Conservation (phyloP, 257 asterid genomes). For the Rhazya stricta region DNA sequence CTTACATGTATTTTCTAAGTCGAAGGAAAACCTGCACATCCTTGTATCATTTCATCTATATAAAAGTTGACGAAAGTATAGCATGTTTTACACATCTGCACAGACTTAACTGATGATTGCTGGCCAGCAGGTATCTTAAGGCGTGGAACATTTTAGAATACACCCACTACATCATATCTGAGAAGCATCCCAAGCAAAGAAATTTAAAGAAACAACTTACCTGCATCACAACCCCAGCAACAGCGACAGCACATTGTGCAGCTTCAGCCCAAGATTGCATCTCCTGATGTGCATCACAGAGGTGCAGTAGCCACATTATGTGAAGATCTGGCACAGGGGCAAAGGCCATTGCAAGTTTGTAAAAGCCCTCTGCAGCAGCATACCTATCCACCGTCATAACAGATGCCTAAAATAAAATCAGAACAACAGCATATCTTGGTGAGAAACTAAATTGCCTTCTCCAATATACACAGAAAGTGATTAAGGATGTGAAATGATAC, state of each 20-base stretch:
- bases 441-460: slow-evolving; percentile 4
- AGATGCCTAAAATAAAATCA: slow-evolving; percentile 54
- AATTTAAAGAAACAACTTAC: slow-evolving; percentile 23
- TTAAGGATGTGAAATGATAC: slow-evolving; percentile 37
- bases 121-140: background rate
- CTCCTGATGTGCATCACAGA: slow-evolving; percentile 99
- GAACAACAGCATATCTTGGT: slow-evolving; percentile 3
- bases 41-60: background rate
- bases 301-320: slow-evolving; percentile 95
- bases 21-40: background rate
- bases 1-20: background rate
- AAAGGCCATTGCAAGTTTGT: slow-evolving; percentile 97
- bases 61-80: background rate
- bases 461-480: slow-evolving; percentile 14
- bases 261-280: slow-evolving; percentile 99
- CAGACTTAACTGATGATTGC: background rate
- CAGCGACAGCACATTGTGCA: slow-evolving; percentile 98
- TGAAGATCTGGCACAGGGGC: slow-evolving; percentile 99
- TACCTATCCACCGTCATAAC: slow-evolving; percentile 91
- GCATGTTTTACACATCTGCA: background rate
- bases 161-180: background rate
- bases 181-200: background rate
- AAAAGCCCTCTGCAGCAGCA: slow-evolving; percentile 97
- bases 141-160: background rate
- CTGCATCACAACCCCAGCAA: slow-evolving; percentile 99